Evolutionary conservation across 208 protist genomes (phyloP).

Genomic region (Lotmaria passim): DNA sequence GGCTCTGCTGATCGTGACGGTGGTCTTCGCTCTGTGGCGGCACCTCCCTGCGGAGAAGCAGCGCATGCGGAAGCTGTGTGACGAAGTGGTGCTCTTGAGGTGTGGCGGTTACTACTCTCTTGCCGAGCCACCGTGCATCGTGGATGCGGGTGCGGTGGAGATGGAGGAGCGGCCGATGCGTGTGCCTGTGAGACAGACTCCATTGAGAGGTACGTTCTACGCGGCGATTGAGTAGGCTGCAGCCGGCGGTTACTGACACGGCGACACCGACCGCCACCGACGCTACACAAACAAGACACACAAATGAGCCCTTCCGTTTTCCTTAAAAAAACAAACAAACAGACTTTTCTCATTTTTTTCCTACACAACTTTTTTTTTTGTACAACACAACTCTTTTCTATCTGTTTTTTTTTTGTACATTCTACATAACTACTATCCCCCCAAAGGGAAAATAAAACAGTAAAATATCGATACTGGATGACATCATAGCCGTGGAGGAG

Average conservation of each 20-base stretch:
- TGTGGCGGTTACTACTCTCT: constrained; percentile 27
- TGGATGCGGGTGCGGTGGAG: not conserved
- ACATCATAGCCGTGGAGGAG: not conserved
- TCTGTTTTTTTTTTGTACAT: constrained; percentile 16
- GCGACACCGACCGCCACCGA: no score
- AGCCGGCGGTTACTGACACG: not conserved
- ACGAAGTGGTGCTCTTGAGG: constrained; percentile 14
- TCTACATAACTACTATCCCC: not conserved
- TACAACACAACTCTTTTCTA: no score
- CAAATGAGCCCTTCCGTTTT: no score
- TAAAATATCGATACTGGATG: not conserved
- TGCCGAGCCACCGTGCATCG: not conserved
- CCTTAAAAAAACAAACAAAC: no score
- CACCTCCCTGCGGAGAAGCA: constrained; percentile 22
- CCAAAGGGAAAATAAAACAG: no score
- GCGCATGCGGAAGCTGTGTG: not conserved
- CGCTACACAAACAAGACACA: no score
- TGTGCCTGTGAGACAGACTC: not conserved
- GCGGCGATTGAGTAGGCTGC: not conserved
- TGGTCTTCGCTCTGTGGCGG: constrained; percentile 26
- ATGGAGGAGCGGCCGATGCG: not conserved
- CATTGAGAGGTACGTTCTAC: not conserved
- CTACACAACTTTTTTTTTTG: not conserved
- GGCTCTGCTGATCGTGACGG: constrained; percentile 20
- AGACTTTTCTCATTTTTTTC: constrained; percentile 4